Base-by-base conservation (phyloP, 148 eudicot genomes). In the Talinum fruticosum region DNA sequence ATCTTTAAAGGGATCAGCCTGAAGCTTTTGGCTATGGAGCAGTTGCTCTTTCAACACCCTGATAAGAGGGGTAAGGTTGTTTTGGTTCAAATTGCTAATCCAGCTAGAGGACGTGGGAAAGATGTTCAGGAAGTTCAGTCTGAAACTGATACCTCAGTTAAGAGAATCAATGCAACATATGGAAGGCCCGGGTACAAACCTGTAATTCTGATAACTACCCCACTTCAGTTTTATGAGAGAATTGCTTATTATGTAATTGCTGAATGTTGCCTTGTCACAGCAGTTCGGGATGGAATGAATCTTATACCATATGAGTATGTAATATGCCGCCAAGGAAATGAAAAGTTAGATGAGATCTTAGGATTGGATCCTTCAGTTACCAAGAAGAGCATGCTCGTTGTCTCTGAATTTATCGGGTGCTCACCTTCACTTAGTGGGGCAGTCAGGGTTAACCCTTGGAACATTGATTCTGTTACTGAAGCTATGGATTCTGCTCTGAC, bases 381-480 rank as follows among this genome's bases (percentile, higher is more conserved):
- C 16, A 93, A 89, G 79, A 93, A 87, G 78, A 93, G 97, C 86
- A 93, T 93, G 97, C 67, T 93, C 47, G 97, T 93, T 62, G 97
- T 93, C 24, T 93, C 95, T 15, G 97, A 93, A 73, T 93, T 93
- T 69, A 87, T 93, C 23, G 97, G 97, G 38, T 93, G 97, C 79
- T 93, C 97, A 12, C 97, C 97, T 16, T 93, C 97, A 33, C 89
- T 93, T n/a, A 93, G 97, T 47, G 97, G 97, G 21, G 96, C 97
- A 0, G 91, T 93, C 33, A 82, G 96, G 62, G 97, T 93, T 14
- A 93, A 93, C 69, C 97, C 97, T 0, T 93, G 97, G 97, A 93
- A 93, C 77, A 84, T 88, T 64, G 97, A 93, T 66, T 80, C 91
- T 26, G 93, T 89, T 26, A 86, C 93, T 13, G 96, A 88, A 76